A percentile compares a stretch with the other conserved stretches of the same genome.
Conservation (phyloP, 169 alveolate species). For the Theileria orientalis region DNA sequence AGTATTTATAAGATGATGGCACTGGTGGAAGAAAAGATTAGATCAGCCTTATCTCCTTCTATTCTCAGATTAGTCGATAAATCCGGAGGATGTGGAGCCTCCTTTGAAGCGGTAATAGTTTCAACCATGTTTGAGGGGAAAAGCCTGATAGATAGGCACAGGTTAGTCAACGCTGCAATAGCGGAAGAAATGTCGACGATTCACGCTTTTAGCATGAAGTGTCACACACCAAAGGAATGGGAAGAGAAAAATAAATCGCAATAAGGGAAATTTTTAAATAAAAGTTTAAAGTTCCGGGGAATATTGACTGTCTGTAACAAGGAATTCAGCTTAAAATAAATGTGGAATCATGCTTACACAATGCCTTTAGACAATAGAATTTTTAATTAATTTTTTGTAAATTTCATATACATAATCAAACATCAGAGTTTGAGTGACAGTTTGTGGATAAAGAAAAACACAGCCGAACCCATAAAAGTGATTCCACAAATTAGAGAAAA, state of each 20-base stretch:
- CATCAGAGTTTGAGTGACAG: neutral
- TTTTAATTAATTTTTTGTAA: no score
- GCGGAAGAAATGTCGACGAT: slow-evolving; percentile 75
- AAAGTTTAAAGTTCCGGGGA: no score
- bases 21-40: slow-evolving; percentile 74
- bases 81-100: slow-evolving; percentile 82
- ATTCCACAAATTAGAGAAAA: slow-evolving; percentile 10
- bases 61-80: slow-evolving; percentile 76
- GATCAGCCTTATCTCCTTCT: slow-evolving; percentile 74
- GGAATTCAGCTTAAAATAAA: no score
- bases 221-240: slow-evolving; percentile 81
- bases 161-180: slow-evolving; percentile 78
- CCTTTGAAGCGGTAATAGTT: slow-evolving; percentile 79
- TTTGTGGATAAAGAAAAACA: neutral
- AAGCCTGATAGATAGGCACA: slow-evolving; percentile 77
- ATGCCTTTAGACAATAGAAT: no score
- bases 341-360: no score
- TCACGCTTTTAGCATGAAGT: slow-evolving; percentile 82
- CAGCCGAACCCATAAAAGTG: slow-evolving; percentile 7
- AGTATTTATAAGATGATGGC: slow-evolving; percentile 28
- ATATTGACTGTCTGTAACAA: no score
- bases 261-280: neutral
- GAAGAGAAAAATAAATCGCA: slow-evolving; percentile 60
- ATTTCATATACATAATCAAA: no score
- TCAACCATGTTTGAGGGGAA: slow-evolving; percentile 73